Evolutionary conservation across 2,329 filamentous ascomycete genomes (phyloP), one percentile per base, ranked within the genome.

Genomic region (Metarhizium anisopliae): DNA sequence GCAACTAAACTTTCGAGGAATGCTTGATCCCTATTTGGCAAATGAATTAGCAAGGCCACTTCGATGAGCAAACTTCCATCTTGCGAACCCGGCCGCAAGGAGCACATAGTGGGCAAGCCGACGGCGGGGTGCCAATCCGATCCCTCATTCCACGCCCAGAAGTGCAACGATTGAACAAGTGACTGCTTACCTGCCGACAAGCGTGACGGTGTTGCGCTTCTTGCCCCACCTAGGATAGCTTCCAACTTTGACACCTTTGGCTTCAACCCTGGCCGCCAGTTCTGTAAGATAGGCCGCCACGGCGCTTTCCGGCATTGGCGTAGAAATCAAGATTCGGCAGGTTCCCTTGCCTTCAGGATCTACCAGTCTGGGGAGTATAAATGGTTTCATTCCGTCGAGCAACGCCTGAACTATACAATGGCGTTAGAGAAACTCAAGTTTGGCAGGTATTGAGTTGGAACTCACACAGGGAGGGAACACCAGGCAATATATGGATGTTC

Each of bases 191-290:
- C 72, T 76, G 62, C 83, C 83, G 20, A 96, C 92, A 54, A 99
- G 76, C 11, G 93, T 96, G 51, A 97, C 90, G 0, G 91, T 94
- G 71, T 97, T 97, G 60, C 79, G 79, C 65, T 84, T 83, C 77
- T 90, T 93, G 5, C 88, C 90, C 91, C 92, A 96, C 55, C 90
- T 79, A 40, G 94, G 94, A 72, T 99, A 97, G 71, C 90, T 95
- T 50, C 94, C 94, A 16, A 97, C 90, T 74, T 97, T 97, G 65
- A 97, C 81, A 3, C 90, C 91, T 65, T 81, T 84, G 1, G 83
- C 75, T 68, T 84, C 86, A 25, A 92, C 87, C 68, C 83, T 83
- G 32, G 76, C 80, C 4, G 92, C 89, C 59, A 97, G 74, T 61
- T 89, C 81, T 1, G 90, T 93, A 65, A 99, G 76, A 68, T 89